Evolutionary conservation across 345 rosid species (phyloP).

Genomic region (Citrus unshiu): DNA sequence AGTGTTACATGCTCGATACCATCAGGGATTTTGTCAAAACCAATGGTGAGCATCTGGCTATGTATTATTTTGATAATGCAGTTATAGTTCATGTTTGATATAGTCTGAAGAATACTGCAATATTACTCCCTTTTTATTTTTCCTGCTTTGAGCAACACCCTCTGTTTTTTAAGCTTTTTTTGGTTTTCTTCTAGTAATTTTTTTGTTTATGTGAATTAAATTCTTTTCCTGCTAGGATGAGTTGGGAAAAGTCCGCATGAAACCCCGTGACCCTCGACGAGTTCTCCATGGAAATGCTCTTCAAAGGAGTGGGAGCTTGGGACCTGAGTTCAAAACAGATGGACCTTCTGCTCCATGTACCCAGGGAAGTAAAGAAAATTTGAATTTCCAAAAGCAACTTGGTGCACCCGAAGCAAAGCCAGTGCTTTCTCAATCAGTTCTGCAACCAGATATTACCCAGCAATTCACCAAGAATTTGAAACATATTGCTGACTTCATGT

Average conservation of each 20-base stretch:
- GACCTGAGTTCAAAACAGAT: constrained; percentile 50
- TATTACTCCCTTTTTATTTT: background rate
- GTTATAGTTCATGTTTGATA: constrained; percentile 7
- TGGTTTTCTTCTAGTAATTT: background rate
- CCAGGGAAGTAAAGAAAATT: constrained; percentile 31
- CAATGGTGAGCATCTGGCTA: constrained; percentile 24
- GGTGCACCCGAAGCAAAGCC: constrained; percentile 33
- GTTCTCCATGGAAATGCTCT: constrained; percentile 56
- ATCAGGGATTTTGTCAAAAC: constrained; percentile 41
- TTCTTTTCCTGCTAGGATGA: constrained; percentile 50
- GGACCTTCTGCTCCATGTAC: constrained; percentile 26
- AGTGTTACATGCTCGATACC: constrained; percentile 31
- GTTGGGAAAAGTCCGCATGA: constrained; percentile 74
- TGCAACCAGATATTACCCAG: constrained; percentile 53
- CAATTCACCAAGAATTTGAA: constrained; percentile 68
- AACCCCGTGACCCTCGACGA: constrained; percentile 98
- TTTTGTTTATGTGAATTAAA: background rate
- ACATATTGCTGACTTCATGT: constrained; percentile 53
- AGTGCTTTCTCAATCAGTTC: constrained; percentile 32
- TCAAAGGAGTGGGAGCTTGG: constrained; percentile 48
- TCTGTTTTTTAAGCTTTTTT: background rate
- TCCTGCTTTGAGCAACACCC: background rate
- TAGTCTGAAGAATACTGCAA: background rate
- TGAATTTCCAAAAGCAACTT: constrained; percentile 31
- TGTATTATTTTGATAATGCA: background rate